Conservation (phyloP, 2,329 filamentous ascomycete species). For the Hypoxylon sp. region DNA sequence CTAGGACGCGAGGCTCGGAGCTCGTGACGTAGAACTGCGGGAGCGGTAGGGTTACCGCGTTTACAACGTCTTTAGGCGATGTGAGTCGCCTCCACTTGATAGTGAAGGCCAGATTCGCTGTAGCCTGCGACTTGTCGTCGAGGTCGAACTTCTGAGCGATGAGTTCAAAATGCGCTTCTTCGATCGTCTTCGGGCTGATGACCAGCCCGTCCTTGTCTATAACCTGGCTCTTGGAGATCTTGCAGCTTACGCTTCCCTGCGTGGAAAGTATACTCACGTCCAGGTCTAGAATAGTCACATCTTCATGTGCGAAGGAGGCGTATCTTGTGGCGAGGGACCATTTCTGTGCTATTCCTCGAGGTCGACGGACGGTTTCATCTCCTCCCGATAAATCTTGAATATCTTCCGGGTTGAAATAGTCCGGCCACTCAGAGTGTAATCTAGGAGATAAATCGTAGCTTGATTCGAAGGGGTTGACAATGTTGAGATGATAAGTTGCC, state of each 20-base stretch:
- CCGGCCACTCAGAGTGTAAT: slow-evolving; percentile 87
- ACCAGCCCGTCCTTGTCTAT: slow-evolving; percentile 58
- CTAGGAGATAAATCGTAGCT: slow-evolving; percentile 88
- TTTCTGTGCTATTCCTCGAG: slow-evolving; percentile 77
- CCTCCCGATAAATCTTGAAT: slow-evolving; percentile 54
- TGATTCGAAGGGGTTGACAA: slow-evolving; percentile 89
- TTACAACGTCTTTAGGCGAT: slow-evolving; percentile 53
- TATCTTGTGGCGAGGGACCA: slow-evolving; percentile 82
- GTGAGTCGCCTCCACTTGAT: slow-evolving; percentile 78
- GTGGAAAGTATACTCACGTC: slow-evolving; percentile 70
- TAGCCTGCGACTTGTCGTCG: slow-evolving; percentile 82
- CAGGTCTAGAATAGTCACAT: slow-evolving; percentile 72
- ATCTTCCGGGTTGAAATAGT: slow-evolving; percentile 77
- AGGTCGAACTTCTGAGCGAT: slow-evolving; percentile 80
- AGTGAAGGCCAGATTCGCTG: slow-evolving; percentile 78
- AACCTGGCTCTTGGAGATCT: slow-evolving; percentile 55
- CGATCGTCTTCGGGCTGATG: slow-evolving; percentile 75
- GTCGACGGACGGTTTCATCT: slow-evolving; percentile 46
- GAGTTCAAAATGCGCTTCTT: slow-evolving; percentile 78
- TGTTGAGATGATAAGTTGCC: slow-evolving; percentile 73
- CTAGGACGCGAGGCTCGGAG: slow-evolving; percentile 87
- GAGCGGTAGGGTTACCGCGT: slow-evolving; percentile 77
- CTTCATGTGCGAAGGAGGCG: slow-evolving; percentile 81
- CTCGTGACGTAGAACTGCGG: slow-evolving; percentile 84
- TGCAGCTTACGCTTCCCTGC: slow-evolving; percentile 72